Conservation (phyloP, 331 rosid species). For the Dryas integrifolia region DNA sequence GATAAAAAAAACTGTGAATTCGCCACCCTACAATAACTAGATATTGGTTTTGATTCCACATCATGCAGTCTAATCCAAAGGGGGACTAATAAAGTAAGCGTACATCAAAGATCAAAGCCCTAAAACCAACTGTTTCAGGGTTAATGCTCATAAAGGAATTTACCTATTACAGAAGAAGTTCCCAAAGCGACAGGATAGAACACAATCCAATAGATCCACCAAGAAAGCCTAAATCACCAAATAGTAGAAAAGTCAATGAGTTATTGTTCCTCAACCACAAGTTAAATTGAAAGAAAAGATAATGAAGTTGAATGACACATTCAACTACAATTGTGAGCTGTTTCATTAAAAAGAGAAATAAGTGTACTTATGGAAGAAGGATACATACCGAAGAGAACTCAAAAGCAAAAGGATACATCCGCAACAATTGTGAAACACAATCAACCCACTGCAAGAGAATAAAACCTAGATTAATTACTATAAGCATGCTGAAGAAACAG, state of each 20-base stretch:
- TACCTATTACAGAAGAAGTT: slow-evolving; percentile 94
- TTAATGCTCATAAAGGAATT: slow-evolving; percentile 13
- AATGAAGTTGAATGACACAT: slow-evolving; percentile 13
- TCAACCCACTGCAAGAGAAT: slow-evolving; percentile 80
- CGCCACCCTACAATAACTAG: not conserved
- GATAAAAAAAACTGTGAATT: not conserved
- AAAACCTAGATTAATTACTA: slow-evolving; percentile 10
- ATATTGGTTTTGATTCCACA: not conserved
- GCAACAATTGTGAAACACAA: slow-evolving; percentile 83
- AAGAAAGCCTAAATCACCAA: slow-evolving; percentile 64
- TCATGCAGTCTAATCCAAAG: not conserved
- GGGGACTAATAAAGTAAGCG: slow-evolving; percentile 16
- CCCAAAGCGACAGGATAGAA: slow-evolving; percentile 92
- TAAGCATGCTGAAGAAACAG: not conserved
- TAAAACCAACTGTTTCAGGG: not conserved
- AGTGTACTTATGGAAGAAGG: slow-evolving; percentile 17
- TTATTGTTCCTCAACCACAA: slow-evolving; percentile 4
- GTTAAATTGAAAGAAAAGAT: slow-evolving; percentile 13
- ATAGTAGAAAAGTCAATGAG: slow-evolving; percentile 27
- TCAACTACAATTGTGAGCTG: slow-evolving; percentile 2
- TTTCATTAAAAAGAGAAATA: not conserved
- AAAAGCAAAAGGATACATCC: slow-evolving; percentile 93
- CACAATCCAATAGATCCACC: slow-evolving; percentile 81
- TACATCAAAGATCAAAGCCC: slow-evolving; percentile 22
- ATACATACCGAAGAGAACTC: slow-evolving; percentile 83